Evolutionary conservation across 2,329 filamentous ascomycete species (phyloP).

Genomic region (Monosporascus cannonballus): DNA sequence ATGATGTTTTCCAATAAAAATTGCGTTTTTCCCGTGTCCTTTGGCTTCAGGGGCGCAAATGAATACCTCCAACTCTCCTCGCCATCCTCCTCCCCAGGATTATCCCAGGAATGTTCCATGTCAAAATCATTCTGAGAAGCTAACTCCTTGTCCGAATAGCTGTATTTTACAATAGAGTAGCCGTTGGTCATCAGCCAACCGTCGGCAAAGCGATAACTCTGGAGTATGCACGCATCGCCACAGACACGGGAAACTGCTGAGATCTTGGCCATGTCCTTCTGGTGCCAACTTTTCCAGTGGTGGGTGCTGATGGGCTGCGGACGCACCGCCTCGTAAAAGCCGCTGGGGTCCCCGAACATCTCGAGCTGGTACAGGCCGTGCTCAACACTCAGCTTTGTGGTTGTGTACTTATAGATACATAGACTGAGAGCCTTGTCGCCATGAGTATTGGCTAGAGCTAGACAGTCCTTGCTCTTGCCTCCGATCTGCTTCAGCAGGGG

Average conservation of each 20-base stretch:
- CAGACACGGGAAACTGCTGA: slow-evolving; percentile 18
- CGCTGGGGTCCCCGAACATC: slow-evolving; percentile 33
- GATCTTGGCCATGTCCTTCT: slow-evolving; percentile 4
- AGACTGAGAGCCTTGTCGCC: background rate
- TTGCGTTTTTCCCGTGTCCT: too few relatives aligned
- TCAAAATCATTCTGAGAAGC: background rate
- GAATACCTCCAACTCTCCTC: too few relatives aligned
- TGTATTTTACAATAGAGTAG: slow-evolving; percentile 33
- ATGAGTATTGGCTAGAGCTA: too few relatives aligned
- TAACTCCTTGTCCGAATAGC: background rate
- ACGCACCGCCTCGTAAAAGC: slow-evolving; percentile 37
- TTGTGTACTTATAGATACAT: slow-evolving; percentile 29
- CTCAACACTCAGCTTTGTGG: slow-evolving; percentile 31
- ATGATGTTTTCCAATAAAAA: too few relatives aligned
- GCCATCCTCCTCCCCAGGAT: too few relatives aligned
- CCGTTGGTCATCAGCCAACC: slow-evolving; percentile 33
- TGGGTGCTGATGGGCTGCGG: slow-evolving; percentile 35
- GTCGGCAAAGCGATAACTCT: slow-evolving; percentile 27
- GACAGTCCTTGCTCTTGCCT: too few relatives aligned
- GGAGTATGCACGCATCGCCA: slow-evolving; percentile 33
- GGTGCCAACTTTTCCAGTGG: slow-evolving; percentile 33
- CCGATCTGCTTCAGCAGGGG: slow-evolving; percentile 30
- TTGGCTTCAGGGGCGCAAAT: too few relatives aligned
- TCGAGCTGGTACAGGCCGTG: slow-evolving; percentile 36
- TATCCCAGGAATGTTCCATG: background rate